Conservation (phyloP, 805 yeast species). For the Kodamaea lidongshanica region DNA sequence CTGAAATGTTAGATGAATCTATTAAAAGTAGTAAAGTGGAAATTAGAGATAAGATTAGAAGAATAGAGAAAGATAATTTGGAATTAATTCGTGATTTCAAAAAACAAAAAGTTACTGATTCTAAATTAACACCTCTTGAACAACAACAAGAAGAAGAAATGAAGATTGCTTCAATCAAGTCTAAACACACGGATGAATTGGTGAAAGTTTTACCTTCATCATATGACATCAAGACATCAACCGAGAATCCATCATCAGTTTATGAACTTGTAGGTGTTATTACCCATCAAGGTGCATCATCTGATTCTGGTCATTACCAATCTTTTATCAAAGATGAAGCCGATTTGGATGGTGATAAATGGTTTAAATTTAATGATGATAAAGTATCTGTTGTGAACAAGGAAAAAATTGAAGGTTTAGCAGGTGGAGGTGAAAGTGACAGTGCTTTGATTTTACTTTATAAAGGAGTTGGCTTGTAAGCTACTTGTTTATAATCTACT, state of each 20-base stretch:
- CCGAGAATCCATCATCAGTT: constrained; percentile 82
- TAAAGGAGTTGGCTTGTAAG: constrained; percentile 65
- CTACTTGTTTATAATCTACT: background rate
- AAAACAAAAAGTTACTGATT: constrained; percentile 37
- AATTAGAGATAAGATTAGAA: constrained; percentile 70
- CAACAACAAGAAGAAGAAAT: constrained; percentile 49
- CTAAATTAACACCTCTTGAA: constrained; percentile 42
- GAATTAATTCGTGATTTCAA: constrained; percentile 72
- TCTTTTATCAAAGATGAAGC: constrained; percentile 70
- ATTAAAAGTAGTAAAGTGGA: constrained; percentile 61
- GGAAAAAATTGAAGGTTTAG: constrained; percentile 74
- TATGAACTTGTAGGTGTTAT: constrained; percentile 79
- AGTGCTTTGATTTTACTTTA: constrained; percentile 86
- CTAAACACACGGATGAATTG: constrained; percentile 48
- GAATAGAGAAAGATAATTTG: constrained; percentile 64
- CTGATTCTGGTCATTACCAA: constrained; percentile 97
- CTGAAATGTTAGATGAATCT: constrained; percentile 79
- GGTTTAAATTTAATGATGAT: constrained; percentile 97
- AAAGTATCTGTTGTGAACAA: constrained; percentile 71
- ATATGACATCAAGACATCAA: constrained; percentile 29
- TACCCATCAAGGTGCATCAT: constrained; percentile 92
- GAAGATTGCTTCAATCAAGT: constrained; percentile 41
- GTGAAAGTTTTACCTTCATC: constrained; percentile 36
- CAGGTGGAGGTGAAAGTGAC: constrained; percentile 98
- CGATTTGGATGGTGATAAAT: constrained; percentile 60